phyloP scores from a whole-genome alignment of 306 rosid genomes.

The Begonia peltatifolia region DNA sequence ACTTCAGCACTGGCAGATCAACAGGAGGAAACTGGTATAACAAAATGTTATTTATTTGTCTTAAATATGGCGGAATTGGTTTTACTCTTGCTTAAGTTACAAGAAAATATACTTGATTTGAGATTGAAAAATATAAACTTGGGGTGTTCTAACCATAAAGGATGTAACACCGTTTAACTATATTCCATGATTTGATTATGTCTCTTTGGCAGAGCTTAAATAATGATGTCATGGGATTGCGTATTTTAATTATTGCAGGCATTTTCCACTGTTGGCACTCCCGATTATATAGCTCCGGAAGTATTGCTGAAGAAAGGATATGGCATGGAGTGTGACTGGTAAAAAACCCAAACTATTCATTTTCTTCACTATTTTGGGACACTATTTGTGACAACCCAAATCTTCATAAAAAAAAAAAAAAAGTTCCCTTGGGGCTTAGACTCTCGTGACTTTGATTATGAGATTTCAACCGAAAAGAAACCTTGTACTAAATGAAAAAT shows the following conservation, averaged over 20 bases:
- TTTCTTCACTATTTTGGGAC: too few species aligned
- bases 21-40: conserved; percentile 47
- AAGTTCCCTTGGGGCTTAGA: too few species aligned
- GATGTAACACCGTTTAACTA: too few species aligned
- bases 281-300: conserved; percentile 89
- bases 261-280: conserved; percentile 86
- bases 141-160: background rate
- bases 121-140: background rate
- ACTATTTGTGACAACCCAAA: too few species aligned
- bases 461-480: too few species aligned
- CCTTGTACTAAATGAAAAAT: too few species aligned
- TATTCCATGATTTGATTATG: background rate
- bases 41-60: background rate
- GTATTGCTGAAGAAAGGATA: conserved; percentile 82
- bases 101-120: too few species aligned
- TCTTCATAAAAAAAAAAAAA: too few species aligned
- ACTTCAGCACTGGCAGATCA: conserved; percentile 86
- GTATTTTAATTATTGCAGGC: conserved; percentile 32
- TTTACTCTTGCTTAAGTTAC: too few species aligned
- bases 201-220: background rate
- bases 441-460: too few species aligned
- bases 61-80: too few species aligned
- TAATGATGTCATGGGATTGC: background rate
- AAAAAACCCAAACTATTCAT: background rate
- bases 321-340: conserved; percentile 89